Percentiles rank a stretch among this genome's conserved stretches.
Conservation (phyloP, 208 protist species). For the Trypanosoma scelopori region DNA sequence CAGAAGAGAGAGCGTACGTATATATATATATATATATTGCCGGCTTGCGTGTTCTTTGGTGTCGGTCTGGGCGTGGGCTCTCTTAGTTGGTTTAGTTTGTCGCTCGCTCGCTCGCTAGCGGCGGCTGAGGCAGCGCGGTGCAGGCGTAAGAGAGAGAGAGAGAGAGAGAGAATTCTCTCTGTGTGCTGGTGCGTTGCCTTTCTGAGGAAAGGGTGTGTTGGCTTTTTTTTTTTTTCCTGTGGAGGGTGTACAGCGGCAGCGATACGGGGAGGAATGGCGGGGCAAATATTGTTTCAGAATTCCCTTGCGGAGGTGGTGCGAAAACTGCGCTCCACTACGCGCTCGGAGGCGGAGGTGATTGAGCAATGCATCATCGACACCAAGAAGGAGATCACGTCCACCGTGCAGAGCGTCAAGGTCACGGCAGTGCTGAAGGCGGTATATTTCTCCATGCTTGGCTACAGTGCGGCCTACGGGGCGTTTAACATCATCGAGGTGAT, state of each 20-base stretch:
- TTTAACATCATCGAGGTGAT: conserved; percentile 98
- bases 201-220: too few relatives aligned
- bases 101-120: too few relatives aligned
- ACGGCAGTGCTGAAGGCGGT: conserved; percentile 96
- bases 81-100: too few relatives aligned
- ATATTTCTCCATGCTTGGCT: conserved; percentile 98
- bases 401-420: conserved; percentile 90
- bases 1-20: conserved; percentile 3
- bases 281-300: conserved; percentile 81
- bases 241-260: conserved; percentile 25
- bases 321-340: conserved; percentile 90
- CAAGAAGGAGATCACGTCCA: conserved; percentile 91
- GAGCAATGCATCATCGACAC: conserved; percentile 92
- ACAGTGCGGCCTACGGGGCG: conserved; percentile 94
- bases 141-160: too few relatives aligned
- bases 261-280: conserved; percentile 42
- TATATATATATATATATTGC: conserved; percentile 6
- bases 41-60: not conserved
- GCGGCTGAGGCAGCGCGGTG: too few relatives aligned
- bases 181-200: too few relatives aligned
- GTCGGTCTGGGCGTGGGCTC: conserved; percentile 11
- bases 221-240: too few relatives aligned
- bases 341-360: conserved; percentile 93
- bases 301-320: conserved; percentile 94
- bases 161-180: too few relatives aligned